Conservation (phyloP, 176 grass and related monocot genomes). For the Alopecurus myosuroides region DNA sequence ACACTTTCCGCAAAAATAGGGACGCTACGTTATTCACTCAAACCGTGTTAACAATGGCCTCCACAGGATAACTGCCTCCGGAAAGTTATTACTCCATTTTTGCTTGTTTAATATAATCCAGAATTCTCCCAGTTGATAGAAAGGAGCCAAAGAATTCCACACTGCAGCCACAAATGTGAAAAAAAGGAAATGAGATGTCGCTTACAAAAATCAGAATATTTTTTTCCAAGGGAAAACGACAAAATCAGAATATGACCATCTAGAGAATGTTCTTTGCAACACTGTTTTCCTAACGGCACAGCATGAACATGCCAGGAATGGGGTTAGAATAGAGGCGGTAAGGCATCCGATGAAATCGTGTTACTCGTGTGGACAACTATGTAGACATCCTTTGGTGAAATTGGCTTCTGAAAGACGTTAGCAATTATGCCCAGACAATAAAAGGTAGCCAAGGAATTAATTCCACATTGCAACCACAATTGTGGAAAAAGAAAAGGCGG, state of each 20-base stretch:
- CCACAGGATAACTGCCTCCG: too few species aligned
- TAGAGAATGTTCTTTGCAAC: slow-evolving; percentile 30
- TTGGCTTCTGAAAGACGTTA: not conserved
- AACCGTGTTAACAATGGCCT: not conserved
- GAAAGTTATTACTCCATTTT: too few species aligned
- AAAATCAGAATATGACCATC: too few species aligned
- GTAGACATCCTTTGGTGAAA: not conserved
- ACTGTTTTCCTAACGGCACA: not conserved
- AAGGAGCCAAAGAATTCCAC: too few species aligned
- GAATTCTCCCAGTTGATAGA: too few species aligned
- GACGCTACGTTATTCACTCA: not conserved
- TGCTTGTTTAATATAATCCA: too few species aligned
- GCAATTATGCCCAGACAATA: not conserved
- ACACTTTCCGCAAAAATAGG: too few species aligned
- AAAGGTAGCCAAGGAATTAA: not conserved
- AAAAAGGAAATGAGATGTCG: too few species aligned
- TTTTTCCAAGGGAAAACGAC: too few species aligned
- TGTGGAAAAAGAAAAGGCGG: not conserved
- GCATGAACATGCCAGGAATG: not conserved
- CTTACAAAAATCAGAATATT: too few species aligned
- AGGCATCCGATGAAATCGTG: not conserved
- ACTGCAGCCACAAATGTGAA: too few species aligned
- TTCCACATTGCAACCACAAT: not conserved
- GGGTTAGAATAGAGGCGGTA: not conserved
- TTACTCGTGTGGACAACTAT: not conserved